These are phyloP conservation scores for Begonia loranthoides DNA, from an alignment of 306 rosid species.

Conservation along the genomic window DNA sequence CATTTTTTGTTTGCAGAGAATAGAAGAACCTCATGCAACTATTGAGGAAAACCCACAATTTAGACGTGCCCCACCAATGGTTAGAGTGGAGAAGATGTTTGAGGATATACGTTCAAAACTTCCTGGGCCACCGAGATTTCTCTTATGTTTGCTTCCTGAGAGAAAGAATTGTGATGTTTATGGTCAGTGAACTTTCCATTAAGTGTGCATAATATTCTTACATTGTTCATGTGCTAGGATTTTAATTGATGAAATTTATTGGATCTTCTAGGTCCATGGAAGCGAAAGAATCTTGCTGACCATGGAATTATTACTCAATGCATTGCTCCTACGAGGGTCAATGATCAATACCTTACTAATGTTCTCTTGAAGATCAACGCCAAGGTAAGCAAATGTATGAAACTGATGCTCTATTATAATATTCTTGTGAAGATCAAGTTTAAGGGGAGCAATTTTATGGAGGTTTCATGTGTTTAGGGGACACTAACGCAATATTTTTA, in stretches of 20 bases:
- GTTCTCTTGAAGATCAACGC: conserved; percentile 82
- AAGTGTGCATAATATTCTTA: too few species aligned
- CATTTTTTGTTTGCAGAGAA: conserved; percentile 23
- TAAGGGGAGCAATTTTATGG: too few species aligned
- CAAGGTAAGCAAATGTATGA: conserved; percentile 29
- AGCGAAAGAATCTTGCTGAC: conserved; percentile 56
- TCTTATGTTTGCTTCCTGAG: conserved; percentile 82
- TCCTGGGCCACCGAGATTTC: conserved; percentile 58
- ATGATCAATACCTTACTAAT: conserved; percentile 84
- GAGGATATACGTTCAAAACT: conserved; percentile 45
- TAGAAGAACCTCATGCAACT: conserved; percentile 37
- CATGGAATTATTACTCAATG: conserved; percentile 76
- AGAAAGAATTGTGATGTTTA: conserved; percentile 84
- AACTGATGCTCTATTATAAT: too few species aligned
- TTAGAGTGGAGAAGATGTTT: conserved; percentile 77
- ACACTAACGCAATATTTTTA: too few species aligned
- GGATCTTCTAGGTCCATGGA: conserved; percentile 71
- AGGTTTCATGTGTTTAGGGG: too few species aligned
- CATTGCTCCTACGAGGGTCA: conserved; percentile 67
- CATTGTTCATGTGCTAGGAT: too few species aligned
- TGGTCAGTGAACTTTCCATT: conserved; percentile 24
- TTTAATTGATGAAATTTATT: conserved; percentile 3
- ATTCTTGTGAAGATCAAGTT: too few species aligned
- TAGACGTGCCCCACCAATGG: conserved; percentile 66
- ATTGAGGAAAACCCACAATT: conserved; percentile 44